These are phyloP conservation scores for Thelonectria olida DNA, from an alignment of 2,329 filamentous ascomycete species.

Conservation along the genomic window DNA sequence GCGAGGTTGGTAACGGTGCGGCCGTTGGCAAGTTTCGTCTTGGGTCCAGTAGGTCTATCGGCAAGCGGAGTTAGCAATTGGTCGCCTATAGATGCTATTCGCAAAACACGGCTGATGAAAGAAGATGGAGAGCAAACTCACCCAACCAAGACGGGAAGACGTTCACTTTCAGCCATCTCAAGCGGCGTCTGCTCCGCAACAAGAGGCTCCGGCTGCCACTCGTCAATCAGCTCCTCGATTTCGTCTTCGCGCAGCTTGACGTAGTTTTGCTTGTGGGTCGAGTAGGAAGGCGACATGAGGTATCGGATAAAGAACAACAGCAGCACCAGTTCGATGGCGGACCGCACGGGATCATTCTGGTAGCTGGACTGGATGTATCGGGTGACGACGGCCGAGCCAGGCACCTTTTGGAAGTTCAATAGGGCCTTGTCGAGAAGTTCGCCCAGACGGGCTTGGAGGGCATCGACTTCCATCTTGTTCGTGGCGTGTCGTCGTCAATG, in stretches of 20 bases:
- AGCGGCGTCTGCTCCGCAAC: constrained; percentile 77
- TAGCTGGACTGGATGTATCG: constrained; percentile 98
- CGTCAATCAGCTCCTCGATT: constrained; percentile 95
- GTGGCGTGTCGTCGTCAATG: not conserved
- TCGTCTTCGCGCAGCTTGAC: constrained; percentile 90
- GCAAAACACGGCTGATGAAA: not conserved
- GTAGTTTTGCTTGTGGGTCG: constrained; percentile 88
- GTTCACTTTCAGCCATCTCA: constrained; percentile 86
- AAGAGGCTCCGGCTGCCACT: constrained; percentile 95
- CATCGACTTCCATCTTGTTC: constrained; percentile 68
- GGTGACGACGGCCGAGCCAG: constrained; percentile 91
- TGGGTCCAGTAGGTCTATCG: constrained; percentile 83
- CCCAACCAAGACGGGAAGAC: constrained; percentile 88
- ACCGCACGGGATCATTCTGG: constrained; percentile 94
- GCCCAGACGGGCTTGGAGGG: constrained; percentile 62
- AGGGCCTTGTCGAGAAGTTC: constrained; percentile 62
- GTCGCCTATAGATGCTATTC: not conserved
- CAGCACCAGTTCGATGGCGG: constrained; percentile 90
- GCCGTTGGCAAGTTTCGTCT: constrained; percentile 87
- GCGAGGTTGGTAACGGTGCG: constrained; percentile 93
- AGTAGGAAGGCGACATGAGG: constrained; percentile 89
- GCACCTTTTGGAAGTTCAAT: constrained; percentile 85
- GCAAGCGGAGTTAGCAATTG: not conserved
- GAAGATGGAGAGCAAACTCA: constrained; percentile 49
- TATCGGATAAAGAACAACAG: constrained; percentile 97